phyloP scores from a whole-genome alignment of 176 grass and related monocot genomes.

The Themeda triandra region DNA sequence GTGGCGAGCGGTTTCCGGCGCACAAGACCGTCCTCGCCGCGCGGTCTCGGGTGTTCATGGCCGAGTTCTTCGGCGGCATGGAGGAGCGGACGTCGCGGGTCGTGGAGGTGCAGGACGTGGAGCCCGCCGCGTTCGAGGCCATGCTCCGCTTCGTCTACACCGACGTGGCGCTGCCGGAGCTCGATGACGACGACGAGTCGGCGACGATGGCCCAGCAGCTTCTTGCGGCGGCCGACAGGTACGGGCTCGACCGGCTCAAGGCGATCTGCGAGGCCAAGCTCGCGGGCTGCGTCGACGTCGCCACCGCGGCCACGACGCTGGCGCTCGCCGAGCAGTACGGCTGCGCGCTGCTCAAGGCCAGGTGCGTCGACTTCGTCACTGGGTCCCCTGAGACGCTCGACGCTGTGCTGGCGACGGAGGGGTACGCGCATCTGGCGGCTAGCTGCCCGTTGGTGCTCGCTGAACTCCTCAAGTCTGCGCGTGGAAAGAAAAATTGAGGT shows the following conservation, averaged over 20 bases:
- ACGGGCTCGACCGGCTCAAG: conserved; percentile 44
- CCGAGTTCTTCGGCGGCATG: too few species aligned
- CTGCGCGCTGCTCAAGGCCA: neutral
- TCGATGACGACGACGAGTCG: neutral
- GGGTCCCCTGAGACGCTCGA: neutral
- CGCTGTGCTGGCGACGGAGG: neutral
- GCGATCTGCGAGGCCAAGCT: conserved; percentile 39
- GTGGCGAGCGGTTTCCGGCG: neutral
- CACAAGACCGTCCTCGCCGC: conserved; percentile 16
- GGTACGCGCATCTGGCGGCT: neutral
- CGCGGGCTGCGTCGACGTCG: neutral
- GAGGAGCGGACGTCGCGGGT: too few species aligned
- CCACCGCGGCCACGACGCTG: neutral
- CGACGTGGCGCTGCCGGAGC: conserved; percentile 26
- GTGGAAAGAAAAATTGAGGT: too few species aligned
- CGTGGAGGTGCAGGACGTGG: conserved; percentile 7
- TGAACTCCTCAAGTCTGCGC: neutral
- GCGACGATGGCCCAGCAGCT: conserved; percentile 24
- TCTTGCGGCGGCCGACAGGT: conserved; percentile 40
- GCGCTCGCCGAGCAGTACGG: neutral
- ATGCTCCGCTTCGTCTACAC: conserved; percentile 49
- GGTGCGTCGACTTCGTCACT: neutral
- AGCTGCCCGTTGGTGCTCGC: neutral
- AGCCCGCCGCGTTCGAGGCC: neutral
- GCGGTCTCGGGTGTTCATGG: too few species aligned